Evolutionary conservation across 768 basidiomycete species (phyloP), one percentile per base, ranked within the genome.

Genomic region (Royoungia palumana): DNA sequence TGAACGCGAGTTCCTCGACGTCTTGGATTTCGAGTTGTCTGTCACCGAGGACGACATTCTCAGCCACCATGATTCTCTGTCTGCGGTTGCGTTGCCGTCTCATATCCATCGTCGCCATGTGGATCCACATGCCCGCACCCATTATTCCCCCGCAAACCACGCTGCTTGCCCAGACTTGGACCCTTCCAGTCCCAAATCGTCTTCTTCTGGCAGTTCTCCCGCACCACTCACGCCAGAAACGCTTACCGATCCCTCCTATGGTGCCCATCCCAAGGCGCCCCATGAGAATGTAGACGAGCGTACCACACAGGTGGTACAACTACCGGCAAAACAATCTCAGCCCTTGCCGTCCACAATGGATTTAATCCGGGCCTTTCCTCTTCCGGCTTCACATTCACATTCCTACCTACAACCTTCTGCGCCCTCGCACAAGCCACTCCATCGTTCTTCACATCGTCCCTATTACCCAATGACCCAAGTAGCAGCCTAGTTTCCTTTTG

Each of bases 1-100:
- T 61, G 87, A 89, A 68, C 80, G 87, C 59, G 87, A 89, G 68
- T 88, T 86, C 66, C 77, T 89, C 41, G 84, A 85, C 54, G 87
- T 89, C 34, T 77, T 89, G 52, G 83, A 87, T 63, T 89, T 85
- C 58, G 82, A 89, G 61, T 76, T 89, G 35, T 72, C 75, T 48
- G 67, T 89, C 54, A 68, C 77, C 46, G 86, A 88, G 58, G 72
- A 72, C 35, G 86, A 88, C 59, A 55, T 89, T 50, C 74, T 88
- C 25, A 62, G 67, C 36, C 72, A 75, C 55, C 72, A 75, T 38
- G 66, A 67, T 50, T 44, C 64, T 20, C 57, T 74, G 35, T 70
- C 66, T 24, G 58, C 61, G 2, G 55, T 65, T 36, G 55, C 62
- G 36, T 40, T 59, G 51, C 52, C 65, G 47, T 47, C 43, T 16